Evolutionary conservation across 73 alveolate genomes (phyloP), one percentile per base, ranked within the genome.

Genomic region (Symbiodinium natans): DNA sequence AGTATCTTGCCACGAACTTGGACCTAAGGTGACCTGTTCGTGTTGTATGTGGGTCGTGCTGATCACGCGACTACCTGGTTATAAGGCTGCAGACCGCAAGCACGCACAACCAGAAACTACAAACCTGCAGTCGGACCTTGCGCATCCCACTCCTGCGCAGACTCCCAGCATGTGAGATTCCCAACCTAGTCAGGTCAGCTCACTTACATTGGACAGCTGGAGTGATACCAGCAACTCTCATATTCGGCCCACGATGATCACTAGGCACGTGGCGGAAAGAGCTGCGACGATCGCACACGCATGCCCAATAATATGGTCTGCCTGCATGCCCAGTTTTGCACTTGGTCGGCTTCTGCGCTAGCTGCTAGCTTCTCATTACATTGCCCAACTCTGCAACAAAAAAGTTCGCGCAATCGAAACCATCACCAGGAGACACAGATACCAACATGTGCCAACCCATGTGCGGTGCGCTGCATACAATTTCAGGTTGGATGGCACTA

Each of bases 261-360:
- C 85, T 11, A 10, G 38, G 95, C 46, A 41, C 43, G 42, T 23
- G 19, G 86, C 95, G 27, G 95, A 88, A 33, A 88, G 48, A n/a
- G 95, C 95, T 3, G 95, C 95, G 74, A 88, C 95, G 29, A 88
- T 56, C 86, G 95, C 95, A 23, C 95, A 88, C 41, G 95, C 95
- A 41, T 88, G 95, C 46, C 95, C 95, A 17, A 88, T 88, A 86
- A 88, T 88, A 39, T 56, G 95, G 17, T 88, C 95, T 39, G 41
- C 95, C 95, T 88, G 86, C 36, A 0, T 31, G 6, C 33, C 0
- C n/a, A n/a, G 27, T 6, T 52, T 29, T 52, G 71, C 17, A 52
- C 27, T 29, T 11, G 15, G 71, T n/a, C n/a, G n/a, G n/a, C n/a
- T n/a, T n/a, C n/a, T n/a, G n/a, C n/a, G n/a, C n/a, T n/a, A n/a